Base-by-base conservation (phyloP, 2,329 filamentous ascomycete genomes). In the Cladophialophora yegresii region DNA sequence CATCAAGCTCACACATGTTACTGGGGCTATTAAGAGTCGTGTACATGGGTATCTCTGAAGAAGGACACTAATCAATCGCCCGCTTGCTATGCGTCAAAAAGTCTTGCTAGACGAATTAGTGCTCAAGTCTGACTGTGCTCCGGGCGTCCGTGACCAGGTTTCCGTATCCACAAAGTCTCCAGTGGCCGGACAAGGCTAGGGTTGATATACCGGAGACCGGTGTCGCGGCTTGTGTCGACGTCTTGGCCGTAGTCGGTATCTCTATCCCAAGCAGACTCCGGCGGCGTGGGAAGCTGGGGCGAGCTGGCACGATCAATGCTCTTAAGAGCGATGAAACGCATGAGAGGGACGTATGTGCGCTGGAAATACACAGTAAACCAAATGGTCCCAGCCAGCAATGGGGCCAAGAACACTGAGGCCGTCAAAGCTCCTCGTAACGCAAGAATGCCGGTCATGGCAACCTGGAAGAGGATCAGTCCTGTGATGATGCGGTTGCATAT, bases 401-500 rank as follows among this genome's bases (percentile, higher is more conserved):
- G 96, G 0, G 89, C 76, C 22, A 97, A 83, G 32, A 93, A 80
- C 12, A 87, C 79, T 0, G 92, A 90, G 54, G 89, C 84, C 22
- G 88, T 85, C 71, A 92, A 90, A 0, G 91, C 92, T 56, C 84
- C 80, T 61, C 87, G 84, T 30, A 95, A 79, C 1, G 91, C 91
- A 62, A 99, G 84, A 67, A 93, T 88, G 2, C 93, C 93, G 23
- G 91, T 89, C 84, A 96, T 95, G 54, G 95, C 92, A 23, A 96
- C 78, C 76, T 99, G 92, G 73, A 97, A 97, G 49, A 98, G 86
- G 2, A 96, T 79, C 9, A 97, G 79, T 0, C 95, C 95, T 26
- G 97, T 81, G 62, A 98, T 86, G 64, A 97, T 85, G 40, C 95
- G 90, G 73, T 95, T 92, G 78, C 92, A 96, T 67, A 99, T 96